A percentile compares a stretch with the other conserved stretches of the same genome.
These are phyloP conservation scores for Tillandsia leiboldiana DNA, from an alignment of 176 grass and related monocot genomes.

Conservation along the genomic window DNA sequence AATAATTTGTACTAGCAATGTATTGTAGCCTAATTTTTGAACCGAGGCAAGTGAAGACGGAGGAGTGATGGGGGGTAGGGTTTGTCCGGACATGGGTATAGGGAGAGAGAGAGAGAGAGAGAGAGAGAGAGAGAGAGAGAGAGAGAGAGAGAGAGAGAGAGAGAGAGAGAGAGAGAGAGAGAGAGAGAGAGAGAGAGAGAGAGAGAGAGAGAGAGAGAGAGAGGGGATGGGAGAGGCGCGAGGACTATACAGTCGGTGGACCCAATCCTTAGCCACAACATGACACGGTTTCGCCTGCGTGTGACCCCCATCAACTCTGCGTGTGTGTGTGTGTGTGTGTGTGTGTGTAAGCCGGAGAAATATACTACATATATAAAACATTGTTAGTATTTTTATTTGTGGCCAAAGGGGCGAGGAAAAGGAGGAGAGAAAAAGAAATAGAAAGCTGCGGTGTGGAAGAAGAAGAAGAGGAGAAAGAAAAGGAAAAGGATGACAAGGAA, in stretches of 20 bases:
- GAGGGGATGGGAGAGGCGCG: constrained; percentile 18
- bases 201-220: neutral
- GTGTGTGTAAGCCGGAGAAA: neutral
- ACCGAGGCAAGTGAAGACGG: constrained; percentile 3
- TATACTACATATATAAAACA: neutral
- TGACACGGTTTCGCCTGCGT: constrained; percentile 32
- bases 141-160: neutral
- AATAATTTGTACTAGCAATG: neutral
- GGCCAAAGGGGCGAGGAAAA: neutral
- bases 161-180: neutral
- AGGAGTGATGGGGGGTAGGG: constrained; percentile 20
- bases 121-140: neutral
- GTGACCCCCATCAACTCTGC: constrained; percentile 7
- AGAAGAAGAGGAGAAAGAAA: constrained; percentile 20
- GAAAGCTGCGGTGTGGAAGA: constrained; percentile 32
- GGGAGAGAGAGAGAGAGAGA: neutral
- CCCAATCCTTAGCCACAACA: constrained; percentile 34
- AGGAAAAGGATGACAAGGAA: constrained; percentile 80
- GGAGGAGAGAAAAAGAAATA: neutral
- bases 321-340: neutral
- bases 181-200: neutral
- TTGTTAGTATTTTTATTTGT: neutral
- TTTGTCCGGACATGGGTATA: neutral
- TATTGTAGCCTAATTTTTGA: neutral
- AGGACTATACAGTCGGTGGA: constrained; percentile 37